phyloP scores from a whole-genome alignment of 2,329 filamentous ascomycete species.

The Endothia cerciana region DNA sequence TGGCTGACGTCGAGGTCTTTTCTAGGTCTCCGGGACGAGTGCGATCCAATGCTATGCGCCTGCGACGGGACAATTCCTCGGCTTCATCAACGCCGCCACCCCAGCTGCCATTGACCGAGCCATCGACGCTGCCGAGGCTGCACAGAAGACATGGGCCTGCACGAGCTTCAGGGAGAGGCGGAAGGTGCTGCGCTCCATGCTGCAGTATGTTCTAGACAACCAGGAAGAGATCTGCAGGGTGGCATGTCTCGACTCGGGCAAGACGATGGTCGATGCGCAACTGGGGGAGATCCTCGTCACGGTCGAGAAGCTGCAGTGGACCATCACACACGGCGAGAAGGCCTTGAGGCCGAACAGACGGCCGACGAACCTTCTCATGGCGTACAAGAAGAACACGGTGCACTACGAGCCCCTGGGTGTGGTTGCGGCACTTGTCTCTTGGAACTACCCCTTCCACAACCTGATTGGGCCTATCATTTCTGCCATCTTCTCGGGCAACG shows the following conservation, averaged over 20 bases:
- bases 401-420: conserved; percentile 91
- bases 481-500: conserved; percentile 64
- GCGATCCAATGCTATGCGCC: conserved; percentile 86
- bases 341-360: conserved; percentile 72
- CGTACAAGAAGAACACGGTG: conserved; percentile 92
- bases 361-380: conserved; percentile 90
- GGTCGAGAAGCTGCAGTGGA: conserved; percentile 93
- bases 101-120: conserved; percentile 77
- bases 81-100: conserved; percentile 76
- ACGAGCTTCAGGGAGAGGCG: conserved; percentile 79
- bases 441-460: conserved; percentile 99
- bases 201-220: conserved; percentile 84
- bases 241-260: conserved; percentile 90
- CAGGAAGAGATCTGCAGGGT: conserved; percentile 84
- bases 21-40: conserved; percentile 61
- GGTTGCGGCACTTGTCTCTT: conserved; percentile 88
- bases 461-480: conserved; percentile 31
- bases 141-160: conserved; percentile 76
- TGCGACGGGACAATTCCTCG: conserved; percentile 84
- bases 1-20: conserved; percentile 38
- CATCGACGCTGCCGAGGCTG: conserved; percentile 72
- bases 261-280: conserved; percentile 92
- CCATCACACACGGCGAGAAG: conserved; percentile 84
- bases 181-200: conserved; percentile 77
- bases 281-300: conserved; percentile 96